Evolutionary conservation across 2,329 filamentous ascomycete genomes (phyloP).

Genomic region (Cytospora piceicola): DNA sequence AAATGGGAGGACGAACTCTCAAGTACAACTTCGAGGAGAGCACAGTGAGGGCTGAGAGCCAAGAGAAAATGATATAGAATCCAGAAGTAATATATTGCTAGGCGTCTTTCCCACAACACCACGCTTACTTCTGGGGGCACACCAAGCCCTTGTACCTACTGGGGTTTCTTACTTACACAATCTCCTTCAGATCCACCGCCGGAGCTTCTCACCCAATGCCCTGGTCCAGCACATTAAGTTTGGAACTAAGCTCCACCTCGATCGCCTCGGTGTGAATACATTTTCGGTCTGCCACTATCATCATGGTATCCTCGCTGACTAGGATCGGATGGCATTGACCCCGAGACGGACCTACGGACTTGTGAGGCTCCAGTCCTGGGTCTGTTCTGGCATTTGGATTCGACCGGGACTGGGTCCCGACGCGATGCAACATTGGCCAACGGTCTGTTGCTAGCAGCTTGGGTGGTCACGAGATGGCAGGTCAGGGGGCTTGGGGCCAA

Average conservation of each 20-base stretch:
- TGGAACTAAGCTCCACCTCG: not conserved
- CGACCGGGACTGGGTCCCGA: not conserved
- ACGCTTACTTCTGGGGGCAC: not conserved
- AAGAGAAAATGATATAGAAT: not conserved
- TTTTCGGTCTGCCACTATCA: not conserved
- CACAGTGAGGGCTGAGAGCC: not conserved
- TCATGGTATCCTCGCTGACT: not conserved
- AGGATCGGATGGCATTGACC: not conserved
- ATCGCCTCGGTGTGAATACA: not conserved
- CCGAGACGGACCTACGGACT: not conserved
- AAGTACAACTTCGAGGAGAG: not conserved
- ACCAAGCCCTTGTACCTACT: constrained; percentile 11
- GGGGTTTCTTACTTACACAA: constrained; percentile 4
- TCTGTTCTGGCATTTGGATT: constrained; percentile 3
- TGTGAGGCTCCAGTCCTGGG: not conserved
- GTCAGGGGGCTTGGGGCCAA: not conserved
- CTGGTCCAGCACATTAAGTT: not conserved
- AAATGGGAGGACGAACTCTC: not conserved
- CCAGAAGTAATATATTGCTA: not conserved
- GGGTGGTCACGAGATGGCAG: not conserved
- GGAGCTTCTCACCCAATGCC: not conserved
- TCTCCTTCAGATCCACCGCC: not conserved
- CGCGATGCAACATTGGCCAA: constrained; percentile 28
- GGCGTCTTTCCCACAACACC: not conserved
- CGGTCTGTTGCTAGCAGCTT: not conserved